A percentile compares a stretch with the other conserved stretches of the same genome.
phyloP scores from a whole-genome alignment of 306 rosid species.

The Fragaria nilgerrensis region DNA sequence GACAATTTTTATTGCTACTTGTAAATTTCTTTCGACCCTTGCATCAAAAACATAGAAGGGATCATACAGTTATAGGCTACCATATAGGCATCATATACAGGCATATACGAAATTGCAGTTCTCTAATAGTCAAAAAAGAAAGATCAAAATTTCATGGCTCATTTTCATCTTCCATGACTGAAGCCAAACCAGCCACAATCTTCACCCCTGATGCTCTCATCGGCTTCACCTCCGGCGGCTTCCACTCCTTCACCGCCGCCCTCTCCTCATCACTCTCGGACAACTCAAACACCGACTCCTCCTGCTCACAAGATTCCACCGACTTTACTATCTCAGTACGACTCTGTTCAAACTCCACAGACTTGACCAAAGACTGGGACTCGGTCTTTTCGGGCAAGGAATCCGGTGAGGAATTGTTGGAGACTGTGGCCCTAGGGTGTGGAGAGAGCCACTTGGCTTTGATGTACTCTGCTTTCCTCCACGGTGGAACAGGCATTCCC shows the following conservation, averaged over 20 bases:
- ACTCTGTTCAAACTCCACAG: slow-evolving; percentile 10
- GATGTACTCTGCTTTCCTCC: slow-evolving; percentile 72
- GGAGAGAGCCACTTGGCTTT: slow-evolving; percentile 74
- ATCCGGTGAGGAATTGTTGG: not conserved
- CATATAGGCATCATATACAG: slow-evolving; percentile 15
- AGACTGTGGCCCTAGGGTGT: slow-evolving; percentile 24
- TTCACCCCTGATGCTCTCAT: slow-evolving; percentile 41
- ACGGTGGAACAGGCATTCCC: slow-evolving; percentile 75
- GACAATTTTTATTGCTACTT: slow-evolving; percentile 35
- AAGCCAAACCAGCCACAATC: slow-evolving; percentile 59
- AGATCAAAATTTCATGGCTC: slow-evolving; percentile 47
- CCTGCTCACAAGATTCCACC: slow-evolving; percentile 17
- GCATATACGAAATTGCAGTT: slow-evolving; percentile 16
- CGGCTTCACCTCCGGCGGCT: slow-evolving; percentile 51
- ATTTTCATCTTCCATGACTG: slow-evolving; percentile 43
- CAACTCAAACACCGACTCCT: slow-evolving; percentile 23
- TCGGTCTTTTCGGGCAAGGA: not conserved
- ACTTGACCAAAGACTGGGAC: slow-evolving; percentile 11
- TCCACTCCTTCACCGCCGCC: slow-evolving; percentile 37
- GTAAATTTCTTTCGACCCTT: slow-evolving; percentile 57
- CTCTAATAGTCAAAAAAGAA: slow-evolving; percentile 12
- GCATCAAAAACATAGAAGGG: slow-evolving; percentile 53
- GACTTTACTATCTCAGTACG: not conserved
- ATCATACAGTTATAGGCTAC: slow-evolving; percentile 32
- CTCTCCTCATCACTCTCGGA: slow-evolving; percentile 25